Evolutionary conservation across 2,329 filamentous ascomycete genomes (phyloP), one percentile per base, ranked within the genome.

Genomic region (Biscogniauxia mediterranea): DNA sequence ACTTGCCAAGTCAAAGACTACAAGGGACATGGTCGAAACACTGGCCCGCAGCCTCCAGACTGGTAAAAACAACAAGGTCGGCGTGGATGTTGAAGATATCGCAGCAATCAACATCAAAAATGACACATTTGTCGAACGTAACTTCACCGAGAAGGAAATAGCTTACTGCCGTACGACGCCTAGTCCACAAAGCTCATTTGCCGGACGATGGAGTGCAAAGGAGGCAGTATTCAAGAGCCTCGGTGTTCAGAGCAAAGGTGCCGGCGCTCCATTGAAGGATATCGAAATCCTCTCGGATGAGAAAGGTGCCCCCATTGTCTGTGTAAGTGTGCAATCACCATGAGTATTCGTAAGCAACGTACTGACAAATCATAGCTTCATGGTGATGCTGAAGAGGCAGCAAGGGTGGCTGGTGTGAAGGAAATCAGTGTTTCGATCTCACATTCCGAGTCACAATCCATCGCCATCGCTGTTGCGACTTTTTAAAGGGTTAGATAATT

Each of bases 211-310:
- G 95, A 94, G 90, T 71, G 95, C 95, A 42, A 99, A 99, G 82
- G 95, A 99, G 80, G 95, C 95, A 26, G 93, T 99, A 0, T 99
- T 99, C 85, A 99, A 99, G 86, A 93, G 92, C 46, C 83, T 99
- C 15, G 93, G 93, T 68, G 93, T 98, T 13, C 80, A 85, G 69
- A 90, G 93, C 77, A 89, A 91, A 78, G 95, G 95, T 64, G 93
- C 90, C 9, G 95, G 96, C 66, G 94, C 95, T 62, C 84, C 92
- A 17, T 78, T 99, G 78, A 95, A 89, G 81, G 93, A 98, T 51
- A 99, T 99, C 80, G 96, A 99, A 80, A 94, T 99, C 70, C 77
- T 86, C 64, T 89, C 88, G 71, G 89, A 93, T 72, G 88, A 90
- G 67, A 89, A 86, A 53, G 95, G 95, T 61, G 93, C 89, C 46